These are phyloP conservation scores for Melastoma candidum DNA, from an alignment of 441 rosid species.

Conservation along the genomic window DNA sequence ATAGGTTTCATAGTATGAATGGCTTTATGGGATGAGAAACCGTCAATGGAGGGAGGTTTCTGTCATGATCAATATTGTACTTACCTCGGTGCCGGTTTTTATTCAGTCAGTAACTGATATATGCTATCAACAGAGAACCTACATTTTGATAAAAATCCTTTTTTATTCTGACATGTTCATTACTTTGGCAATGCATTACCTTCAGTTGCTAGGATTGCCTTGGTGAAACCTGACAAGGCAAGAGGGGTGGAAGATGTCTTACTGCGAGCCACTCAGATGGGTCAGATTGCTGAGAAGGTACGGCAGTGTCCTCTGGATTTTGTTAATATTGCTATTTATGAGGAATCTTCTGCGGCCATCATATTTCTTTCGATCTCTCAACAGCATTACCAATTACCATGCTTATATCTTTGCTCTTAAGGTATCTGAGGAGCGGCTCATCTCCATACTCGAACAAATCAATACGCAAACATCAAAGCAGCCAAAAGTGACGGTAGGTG, in stretches of 20 bases:
- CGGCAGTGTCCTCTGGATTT: constrained; percentile 1
- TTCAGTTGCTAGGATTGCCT: constrained; percentile 81
- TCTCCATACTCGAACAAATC: constrained; percentile 78
- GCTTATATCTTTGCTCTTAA: constrained; percentile 8
- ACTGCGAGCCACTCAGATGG: constrained; percentile 81
- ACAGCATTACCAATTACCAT: background rate
- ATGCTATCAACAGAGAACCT: too few relatives aligned
- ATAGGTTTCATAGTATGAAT: too few relatives aligned
- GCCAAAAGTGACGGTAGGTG: constrained; percentile 62
- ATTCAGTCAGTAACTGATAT: too few relatives aligned
- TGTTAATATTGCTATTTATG: background rate
- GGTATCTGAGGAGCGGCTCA: constrained; percentile 94
- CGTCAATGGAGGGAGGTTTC: too few relatives aligned
- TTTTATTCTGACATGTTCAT: too few relatives aligned
- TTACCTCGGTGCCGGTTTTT: too few relatives aligned
- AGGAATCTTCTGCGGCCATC: background rate
- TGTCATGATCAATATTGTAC: too few relatives aligned
- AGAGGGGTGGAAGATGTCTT: constrained; percentile 86
- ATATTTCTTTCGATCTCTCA: background rate
- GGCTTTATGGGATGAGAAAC: too few relatives aligned
- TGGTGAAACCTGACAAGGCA: constrained; percentile 99
- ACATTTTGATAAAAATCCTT: too few relatives aligned
- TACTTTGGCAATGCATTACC: too few relatives aligned
- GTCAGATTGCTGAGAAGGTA: constrained; percentile 93
- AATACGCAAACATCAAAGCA: constrained; percentile 83